phyloP scores from a whole-genome alignment of 2,329 filamentous ascomycete genomes.

The Tolypocladium endophyticum region DNA sequence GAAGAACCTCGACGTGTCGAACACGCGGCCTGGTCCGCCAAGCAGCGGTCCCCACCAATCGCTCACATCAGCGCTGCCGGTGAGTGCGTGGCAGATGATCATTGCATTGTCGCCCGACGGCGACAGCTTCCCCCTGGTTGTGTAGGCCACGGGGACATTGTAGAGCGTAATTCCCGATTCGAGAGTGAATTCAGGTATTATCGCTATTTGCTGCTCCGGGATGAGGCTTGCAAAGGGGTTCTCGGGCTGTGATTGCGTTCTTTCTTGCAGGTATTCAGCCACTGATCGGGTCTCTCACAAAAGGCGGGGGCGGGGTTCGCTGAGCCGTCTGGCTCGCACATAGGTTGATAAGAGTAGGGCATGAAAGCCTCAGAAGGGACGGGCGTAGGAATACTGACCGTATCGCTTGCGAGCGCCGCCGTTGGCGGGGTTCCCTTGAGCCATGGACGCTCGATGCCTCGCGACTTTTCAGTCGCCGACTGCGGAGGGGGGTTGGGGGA shows the following conservation, averaged over 20 bases:
- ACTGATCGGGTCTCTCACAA: conserved; percentile 30
- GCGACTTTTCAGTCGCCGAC: neutral
- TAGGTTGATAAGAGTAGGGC: neutral
- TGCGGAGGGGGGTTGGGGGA: neutral
- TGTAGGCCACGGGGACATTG: conserved; percentile 65
- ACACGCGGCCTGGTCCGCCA: conserved; percentile 66
- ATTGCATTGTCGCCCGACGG: conserved; percentile 54
- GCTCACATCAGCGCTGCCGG: conserved; percentile 72
- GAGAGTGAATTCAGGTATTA: conserved; percentile 81
- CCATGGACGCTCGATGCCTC: conserved; percentile 8
- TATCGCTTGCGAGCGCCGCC: conserved; percentile 12
- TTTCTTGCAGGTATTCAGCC: conserved; percentile 59
- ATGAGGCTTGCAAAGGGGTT: conserved; percentile 86
- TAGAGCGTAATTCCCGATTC: conserved; percentile 79
- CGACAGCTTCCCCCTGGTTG: conserved; percentile 51
- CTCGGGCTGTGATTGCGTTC: conserved; percentile 62
- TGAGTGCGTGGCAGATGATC: conserved; percentile 76
- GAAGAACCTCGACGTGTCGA: conserved; percentile 76
- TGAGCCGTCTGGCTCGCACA: neutral
- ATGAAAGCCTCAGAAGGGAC: neutral
- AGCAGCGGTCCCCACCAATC: conserved; percentile 86
- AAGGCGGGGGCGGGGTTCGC: neutral
- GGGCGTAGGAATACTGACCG: conserved; percentile 13
- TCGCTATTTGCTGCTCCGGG: conserved; percentile 75
- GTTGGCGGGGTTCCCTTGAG: conserved; percentile 10